A percentile compares a stretch with the other conserved stretches of the same genome.
These are phyloP conservation scores for Fabrea salina DNA, from an alignment of 169 alveolate species.

Conservation along the genomic window DNA sequence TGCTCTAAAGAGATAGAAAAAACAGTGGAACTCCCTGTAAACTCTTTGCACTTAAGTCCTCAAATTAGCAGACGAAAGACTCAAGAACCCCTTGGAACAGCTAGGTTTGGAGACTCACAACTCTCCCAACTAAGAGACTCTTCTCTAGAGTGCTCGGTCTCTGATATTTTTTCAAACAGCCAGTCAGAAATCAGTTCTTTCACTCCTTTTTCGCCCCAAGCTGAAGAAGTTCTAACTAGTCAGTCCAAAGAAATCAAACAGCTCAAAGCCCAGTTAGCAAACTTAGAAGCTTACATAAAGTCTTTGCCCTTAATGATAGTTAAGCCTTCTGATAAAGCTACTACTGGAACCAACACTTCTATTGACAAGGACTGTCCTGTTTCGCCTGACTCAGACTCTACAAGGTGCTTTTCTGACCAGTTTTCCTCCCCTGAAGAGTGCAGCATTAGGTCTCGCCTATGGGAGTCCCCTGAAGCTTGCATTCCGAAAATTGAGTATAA, in stretches of 20 bases:
- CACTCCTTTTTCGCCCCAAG: neutral
- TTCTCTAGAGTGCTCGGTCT: neutral
- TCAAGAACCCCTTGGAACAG: neutral
- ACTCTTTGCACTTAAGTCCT: neutral
- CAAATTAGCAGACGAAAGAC: neutral
- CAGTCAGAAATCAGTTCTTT: neutral
- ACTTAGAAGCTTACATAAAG: neutral
- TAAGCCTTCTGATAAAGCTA: neutral
- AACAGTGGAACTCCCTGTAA: neutral
- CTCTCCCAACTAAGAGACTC: no score
- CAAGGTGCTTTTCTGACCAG: neutral
- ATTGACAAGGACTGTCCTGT: neutral
- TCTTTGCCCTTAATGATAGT: neutral
- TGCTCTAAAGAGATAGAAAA: neutral
- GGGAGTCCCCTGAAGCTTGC: neutral
- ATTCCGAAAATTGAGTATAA: neutral
- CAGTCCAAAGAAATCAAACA: neutral
- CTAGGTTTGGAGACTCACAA: neutral
- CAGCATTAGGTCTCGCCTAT: neutral
- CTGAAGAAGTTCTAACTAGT: neutral
- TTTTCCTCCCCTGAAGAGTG: neutral
- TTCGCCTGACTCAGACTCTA: neutral
- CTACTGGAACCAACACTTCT: neutral
- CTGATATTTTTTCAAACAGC: neutral
- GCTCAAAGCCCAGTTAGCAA: neutral